Evolutionary conservation across 768 basidiomycete species (phyloP), one percentile per base, ranked within the genome.

Genomic region (Rhodotorula graminis): DNA sequence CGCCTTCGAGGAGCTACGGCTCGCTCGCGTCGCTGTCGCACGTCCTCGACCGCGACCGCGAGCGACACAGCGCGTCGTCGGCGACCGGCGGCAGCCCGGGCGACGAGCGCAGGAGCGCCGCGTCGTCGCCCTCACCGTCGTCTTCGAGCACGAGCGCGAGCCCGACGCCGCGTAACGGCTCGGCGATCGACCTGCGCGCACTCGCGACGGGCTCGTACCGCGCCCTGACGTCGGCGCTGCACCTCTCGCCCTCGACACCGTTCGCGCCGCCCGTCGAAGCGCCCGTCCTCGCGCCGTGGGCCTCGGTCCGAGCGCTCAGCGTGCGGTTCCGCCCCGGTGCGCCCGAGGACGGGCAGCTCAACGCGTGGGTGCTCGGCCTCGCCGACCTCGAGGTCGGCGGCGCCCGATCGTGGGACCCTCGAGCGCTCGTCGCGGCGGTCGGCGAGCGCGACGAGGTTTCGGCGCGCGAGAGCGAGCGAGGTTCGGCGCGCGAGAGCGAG

Each of bases 241-340:
- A 33, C 29, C 57, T 31, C 23, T 58, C 57, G 21, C 57, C 57
- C 8, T 31, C 57, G 2, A 1, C 31, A 23, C 4, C 44, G 47
- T 31, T 1, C 31, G 56, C 56, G 7, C 11, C 7, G 5, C 29
- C 15, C 29, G 15, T 37, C 44, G 44, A 46, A 18, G 44, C 5
- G 14, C 44, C 44, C 14, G 44, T 14, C 31, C 0, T 9, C 1
- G 19, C 56, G 33, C 19, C 18, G 16, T 49, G 61, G 61, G 15
- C 21, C n/a, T n/a, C 21, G 19, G 58, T 66, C 47, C 19, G 19
- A 0, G 21, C 57, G 11, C 44, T 66, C 33, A 25, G 7, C 18
- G 47, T 66, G 25, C 65, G 65, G 33, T 66, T 66, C 47, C 33
- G 46, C 47, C 65, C 65, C 27, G 11, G 29, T 19, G n/a, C n/a